Conservation (phyloP, 1,139 yeast genomes). For the Arxiozyma heterogenica region DNA sequence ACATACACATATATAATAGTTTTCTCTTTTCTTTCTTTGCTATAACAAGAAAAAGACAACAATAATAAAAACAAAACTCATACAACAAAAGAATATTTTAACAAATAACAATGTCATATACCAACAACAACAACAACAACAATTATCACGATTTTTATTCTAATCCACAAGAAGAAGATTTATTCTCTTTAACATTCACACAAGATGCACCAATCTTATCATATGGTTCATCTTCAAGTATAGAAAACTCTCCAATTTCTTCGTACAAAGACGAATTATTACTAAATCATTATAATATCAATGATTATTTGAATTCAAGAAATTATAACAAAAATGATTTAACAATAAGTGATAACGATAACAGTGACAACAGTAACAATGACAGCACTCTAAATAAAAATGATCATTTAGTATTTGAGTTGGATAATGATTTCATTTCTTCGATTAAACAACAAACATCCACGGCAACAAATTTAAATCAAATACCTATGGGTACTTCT, state of each 20-base stretch:
- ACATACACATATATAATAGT: too few species aligned
- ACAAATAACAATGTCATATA: not conserved
- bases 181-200: constrained; percentile 8
- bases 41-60: too few species aligned
- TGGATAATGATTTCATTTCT: constrained; percentile 4
- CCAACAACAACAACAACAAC: not conserved
- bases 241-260: constrained; percentile 2
- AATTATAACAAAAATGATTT: too few species aligned
- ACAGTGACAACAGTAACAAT: not conserved
- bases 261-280: constrained; percentile 4
- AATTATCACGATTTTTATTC: not conserved
- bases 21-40: too few species aligned
- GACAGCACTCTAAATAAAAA: not conserved
- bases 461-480: not conserved
- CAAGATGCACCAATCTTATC: constrained; percentile 4
- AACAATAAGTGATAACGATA: too few species aligned
- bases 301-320: too few species aligned
- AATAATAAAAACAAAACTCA: too few species aligned
- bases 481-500: not conserved
- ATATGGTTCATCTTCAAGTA: not conserved
- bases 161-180: constrained; percentile 7
- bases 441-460: not conserved
- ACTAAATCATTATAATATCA: constrained; percentile 1
- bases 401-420: constrained; percentile 6
- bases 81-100: too few species aligned